Evolutionary conservation across 495 filamentous ascomycete species (phyloP).

Genomic region (Viridothelium virens): DNA sequence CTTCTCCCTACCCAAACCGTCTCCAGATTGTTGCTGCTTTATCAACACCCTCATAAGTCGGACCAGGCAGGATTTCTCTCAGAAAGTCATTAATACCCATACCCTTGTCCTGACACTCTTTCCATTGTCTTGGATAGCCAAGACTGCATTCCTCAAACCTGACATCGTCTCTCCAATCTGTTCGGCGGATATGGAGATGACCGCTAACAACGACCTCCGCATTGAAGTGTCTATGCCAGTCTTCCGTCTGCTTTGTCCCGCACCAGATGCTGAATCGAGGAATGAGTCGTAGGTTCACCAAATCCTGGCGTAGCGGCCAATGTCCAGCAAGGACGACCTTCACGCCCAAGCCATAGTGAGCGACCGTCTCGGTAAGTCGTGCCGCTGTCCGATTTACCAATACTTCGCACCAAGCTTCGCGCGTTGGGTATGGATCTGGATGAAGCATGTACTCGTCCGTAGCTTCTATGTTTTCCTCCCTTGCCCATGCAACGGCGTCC

Average conservation of each 20-base stretch:
- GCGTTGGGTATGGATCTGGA: conserved; percentile 30
- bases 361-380: conserved; percentile 26
- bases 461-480: conserved; percentile 34
- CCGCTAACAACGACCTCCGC: conserved; percentile 37
- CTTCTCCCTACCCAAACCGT: conserved; percentile 15
- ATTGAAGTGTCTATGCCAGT: conserved; percentile 35
- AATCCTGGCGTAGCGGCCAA: conserved; percentile 37
- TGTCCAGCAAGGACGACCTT: conserved; percentile 34
- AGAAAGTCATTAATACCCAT: conserved; percentile 34
- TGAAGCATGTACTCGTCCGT: conserved; percentile 35
- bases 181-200: conserved; percentile 36
- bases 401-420: conserved; percentile 34
- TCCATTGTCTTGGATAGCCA: conserved; percentile 38
- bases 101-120: conserved; percentile 32
- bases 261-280: conserved; percentile 37
- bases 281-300: conserved; percentile 32
- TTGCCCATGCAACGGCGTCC: conserved; percentile 33
- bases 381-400: conserved; percentile 27
- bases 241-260: conserved; percentile 36
- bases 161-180: conserved; percentile 35
- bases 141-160: conserved; percentile 36
- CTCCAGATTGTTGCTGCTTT: conserved; percentile 22
- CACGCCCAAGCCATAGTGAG: conserved; percentile 15
- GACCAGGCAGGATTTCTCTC: conserved; percentile 34
- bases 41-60: conserved; percentile 1